Evolutionary conservation across 78 protist genomes (phyloP), one percentile per base, ranked within the genome.

Genomic region (Tieghemostelium lacteum): DNA sequence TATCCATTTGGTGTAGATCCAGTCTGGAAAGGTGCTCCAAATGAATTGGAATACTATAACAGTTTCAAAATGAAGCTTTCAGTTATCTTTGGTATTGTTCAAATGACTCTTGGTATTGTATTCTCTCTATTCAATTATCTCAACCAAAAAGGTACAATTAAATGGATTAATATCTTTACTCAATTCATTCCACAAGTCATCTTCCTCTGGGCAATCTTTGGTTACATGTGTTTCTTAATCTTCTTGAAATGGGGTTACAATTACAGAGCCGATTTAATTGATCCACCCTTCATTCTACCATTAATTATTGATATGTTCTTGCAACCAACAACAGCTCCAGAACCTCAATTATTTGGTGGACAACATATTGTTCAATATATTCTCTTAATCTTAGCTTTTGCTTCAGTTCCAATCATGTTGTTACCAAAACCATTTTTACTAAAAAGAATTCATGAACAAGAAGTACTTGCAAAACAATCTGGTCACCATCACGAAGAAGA

Each of bases 11-110:
- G 99, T 20, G 93, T 97, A 55, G 99, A 98, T 77, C 95, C 97
- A 33, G 60, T 57, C 55, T 92, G 95, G 95, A 31, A 31, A 26
- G 92, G 96, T 36, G 26, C 98, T 26, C 91, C 69, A 16, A 98
- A 98, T 97, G 92, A 96, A 70, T 95, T 99, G 75, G 76, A 65
- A 39, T 98, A 86, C 93, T 71, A 80, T 95, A 99, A 99, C 95
- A 96, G 99, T 33, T 88, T 96, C 98, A 99, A 99, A 92, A 99
- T 99, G 99, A 99, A 99, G 95, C 14, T 97, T 33, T 88, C 99
- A 39, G 92, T 99, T 28, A 29, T 99, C 22, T 20, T 97, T 34
- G 99, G 99, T 34, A 98, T 99, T 45, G 16, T 74, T 42, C 99
- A 97, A 87, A 99, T 99, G 99, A 0, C 74, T 40, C 36, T 97